phyloP scores from a whole-genome alignment of 2,329 filamentous ascomycete species.

The Chaetomium strumarium region DNA sequence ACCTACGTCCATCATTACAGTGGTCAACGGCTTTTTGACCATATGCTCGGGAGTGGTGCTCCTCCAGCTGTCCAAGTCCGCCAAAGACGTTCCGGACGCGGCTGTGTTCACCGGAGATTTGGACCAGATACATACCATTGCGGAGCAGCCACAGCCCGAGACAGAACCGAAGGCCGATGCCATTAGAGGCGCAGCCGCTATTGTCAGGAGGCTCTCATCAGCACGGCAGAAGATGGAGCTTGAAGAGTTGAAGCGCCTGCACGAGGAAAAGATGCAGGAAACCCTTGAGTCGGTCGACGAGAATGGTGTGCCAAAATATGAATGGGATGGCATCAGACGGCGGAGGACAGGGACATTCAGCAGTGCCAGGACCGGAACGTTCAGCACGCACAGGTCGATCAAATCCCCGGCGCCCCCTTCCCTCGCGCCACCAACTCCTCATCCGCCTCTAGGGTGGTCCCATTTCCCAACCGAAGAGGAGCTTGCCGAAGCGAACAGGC shows the following conservation, averaged over 20 bases:
- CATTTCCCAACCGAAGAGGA: conserved; percentile 67
- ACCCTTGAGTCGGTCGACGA: conserved; percentile 70
- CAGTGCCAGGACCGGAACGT: conserved; percentile 37
- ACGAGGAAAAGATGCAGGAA: conserved; percentile 69
- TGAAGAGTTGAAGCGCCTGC: conserved; percentile 70
- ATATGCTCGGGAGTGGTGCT: conserved; percentile 92
- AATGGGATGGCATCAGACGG: conserved; percentile 87
- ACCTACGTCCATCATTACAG: conserved; percentile 70
- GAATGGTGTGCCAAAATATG: conserved; percentile 61
- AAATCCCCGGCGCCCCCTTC: conserved; percentile 32
- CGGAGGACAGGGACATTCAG: conserved; percentile 44
- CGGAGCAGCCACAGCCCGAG: conserved; percentile 92
- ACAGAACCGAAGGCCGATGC: conserved; percentile 94
- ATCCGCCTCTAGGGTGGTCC: conserved; percentile 84
- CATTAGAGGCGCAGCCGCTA: conserved; percentile 83
- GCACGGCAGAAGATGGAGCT: conserved; percentile 72
- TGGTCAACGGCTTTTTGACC: conserved; percentile 87
- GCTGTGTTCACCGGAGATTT: conserved; percentile 90
- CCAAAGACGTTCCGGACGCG: conserved; percentile 92
- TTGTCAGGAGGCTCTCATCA: conserved; percentile 75
- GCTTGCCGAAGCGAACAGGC: conserved; percentile 47
- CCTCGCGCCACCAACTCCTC: conserved; percentile 37
- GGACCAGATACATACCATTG: conserved; percentile 91
- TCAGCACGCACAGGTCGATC: conserved; percentile 35
- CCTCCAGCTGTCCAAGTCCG: conserved; percentile 93